Conservation (phyloP, 148 eudicot genomes). For the Selenicereus undatus region DNA sequence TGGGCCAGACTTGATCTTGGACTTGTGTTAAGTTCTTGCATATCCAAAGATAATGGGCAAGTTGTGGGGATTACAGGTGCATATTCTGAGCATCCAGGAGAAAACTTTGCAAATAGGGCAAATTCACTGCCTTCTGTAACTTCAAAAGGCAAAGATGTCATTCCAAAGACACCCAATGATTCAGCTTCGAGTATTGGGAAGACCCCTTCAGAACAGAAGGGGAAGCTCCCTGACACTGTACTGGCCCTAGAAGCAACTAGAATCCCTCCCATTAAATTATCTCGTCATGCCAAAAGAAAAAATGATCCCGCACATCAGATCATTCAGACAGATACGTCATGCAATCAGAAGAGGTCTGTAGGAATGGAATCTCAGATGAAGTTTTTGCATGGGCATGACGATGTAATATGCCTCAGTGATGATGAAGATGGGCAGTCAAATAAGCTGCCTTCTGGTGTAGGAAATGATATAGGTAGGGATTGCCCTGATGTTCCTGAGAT, state of each 20-base stretch:
- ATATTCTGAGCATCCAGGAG: conserved; percentile 34
- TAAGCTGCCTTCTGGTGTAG: conserved; percentile 21
- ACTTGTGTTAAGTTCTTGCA: conserved; percentile 62
- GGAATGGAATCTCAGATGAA: conserved; percentile 26
- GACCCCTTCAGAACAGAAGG: conserved; percentile 23
- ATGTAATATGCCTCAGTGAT: conserved; percentile 80
- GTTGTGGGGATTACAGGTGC: conserved; percentile 27
- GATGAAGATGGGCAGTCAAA: conserved; percentile 66
- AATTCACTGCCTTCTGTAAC: conserved; percentile 22
- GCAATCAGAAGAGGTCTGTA: conserved; percentile 19
- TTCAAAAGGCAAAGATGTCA: conserved; percentile 31
- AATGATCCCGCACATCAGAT: conserved; percentile 23
- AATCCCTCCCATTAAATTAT: conserved; percentile 25
- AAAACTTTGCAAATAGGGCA: conserved; percentile 20
- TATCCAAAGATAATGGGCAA: conserved; percentile 45
- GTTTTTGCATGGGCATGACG: conserved; percentile 34
- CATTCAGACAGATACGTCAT: conserved; percentile 14
- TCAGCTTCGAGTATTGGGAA: conserved; percentile 26
- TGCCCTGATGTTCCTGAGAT: conserved; percentile 13
- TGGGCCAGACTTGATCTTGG: conserved; percentile 91
- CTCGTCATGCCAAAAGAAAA: conserved; percentile 30
- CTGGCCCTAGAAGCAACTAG: conserved; percentile 42
- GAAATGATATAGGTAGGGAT: conserved; percentile 7
- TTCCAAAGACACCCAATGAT: conserved; percentile 25
- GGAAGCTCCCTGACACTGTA: conserved; percentile 28